Base-by-base conservation (phyloP, 805 yeast genomes). In the Wickerhamiella hasegawae region DNA sequence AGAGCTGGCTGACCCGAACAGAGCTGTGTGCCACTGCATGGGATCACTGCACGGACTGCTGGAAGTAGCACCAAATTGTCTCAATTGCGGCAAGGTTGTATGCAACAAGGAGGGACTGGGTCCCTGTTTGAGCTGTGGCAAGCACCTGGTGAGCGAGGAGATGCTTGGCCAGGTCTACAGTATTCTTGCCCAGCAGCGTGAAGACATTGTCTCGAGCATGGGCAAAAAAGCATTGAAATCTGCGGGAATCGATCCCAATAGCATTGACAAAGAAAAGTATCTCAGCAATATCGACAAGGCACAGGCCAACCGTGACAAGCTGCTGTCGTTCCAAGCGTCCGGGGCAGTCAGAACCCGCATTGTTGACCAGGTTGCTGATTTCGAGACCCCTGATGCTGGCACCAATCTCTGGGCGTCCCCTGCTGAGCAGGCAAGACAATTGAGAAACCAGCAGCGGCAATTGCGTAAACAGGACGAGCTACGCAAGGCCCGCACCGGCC, bases 311-410 rank as follows among this genome's bases (percentile, higher is more conserved):
- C 59, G 90, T 33, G 80, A 81, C 22, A 76, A 71, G 22, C 58
- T 90, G 32, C 60, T 90, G 30, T 68, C 73, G 41, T 90, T 75
- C 54, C 98, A 90, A 53, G 81, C 71, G 2, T 73, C 85, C 14
- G 80, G 92, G 5, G 81, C 85, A 1, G 92, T 83, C 53, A 66
- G 99, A 52, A 90, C 98, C 0, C 73, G 71, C 45, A 83, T 90
- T 42, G 85, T 92, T 27, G 99, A 90, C 52, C 76, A 82, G 51
- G 95, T 92, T 0, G 72, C 93, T 4, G 98, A 90, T 52, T 82
- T 70, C 52, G 92, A 81, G 33, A 55, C 76, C 37, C 71, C 82
- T 0, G 60, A 61, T 2, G 57, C 67, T 1, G 65, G 63, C 22
- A 48, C 66, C 27, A 76, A 71, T 44, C 60, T 76, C 42, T 90